Evolutionary conservation across 805 yeast genomes (phyloP).

Genomic region (Barnettozyma vustinii): DNA sequence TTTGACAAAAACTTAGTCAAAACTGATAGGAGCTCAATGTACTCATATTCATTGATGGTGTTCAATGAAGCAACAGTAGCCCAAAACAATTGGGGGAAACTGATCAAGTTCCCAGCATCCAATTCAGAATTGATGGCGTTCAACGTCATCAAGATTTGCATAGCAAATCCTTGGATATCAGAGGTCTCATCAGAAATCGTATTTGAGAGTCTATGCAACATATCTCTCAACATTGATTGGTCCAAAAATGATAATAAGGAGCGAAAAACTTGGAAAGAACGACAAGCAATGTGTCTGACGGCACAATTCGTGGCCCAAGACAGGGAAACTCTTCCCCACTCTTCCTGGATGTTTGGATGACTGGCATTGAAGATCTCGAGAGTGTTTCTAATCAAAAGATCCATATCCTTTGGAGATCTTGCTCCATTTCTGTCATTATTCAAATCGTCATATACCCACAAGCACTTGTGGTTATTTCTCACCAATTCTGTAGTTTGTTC

Average conservation of each 20-base stretch:
- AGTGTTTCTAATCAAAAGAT: slow-evolving; percentile 57
- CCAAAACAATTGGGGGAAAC: slow-evolving; percentile 95
- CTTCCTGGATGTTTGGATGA: slow-evolving; percentile 53
- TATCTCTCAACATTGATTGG: slow-evolving; percentile 83
- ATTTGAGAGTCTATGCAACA: slow-evolving; percentile 88
- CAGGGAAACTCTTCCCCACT: slow-evolving; percentile 81
- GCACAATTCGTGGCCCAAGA: slow-evolving; percentile 98
- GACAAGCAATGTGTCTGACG: slow-evolving; percentile 92
- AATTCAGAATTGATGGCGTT: slow-evolving; percentile 88
- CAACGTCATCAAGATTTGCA: slow-evolving; percentile 94
- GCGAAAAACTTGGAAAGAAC: slow-evolving; percentile 91
- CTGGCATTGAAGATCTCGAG: slow-evolving; percentile 48
- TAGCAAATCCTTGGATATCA: slow-evolving; percentile 93
- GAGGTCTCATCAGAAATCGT: slow-evolving; percentile 85
- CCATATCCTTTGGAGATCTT: slow-evolving; percentile 84
- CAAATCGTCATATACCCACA: slow-evolving; percentile 88
- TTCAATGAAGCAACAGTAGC: slow-evolving; percentile 85
- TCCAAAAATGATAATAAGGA: slow-evolving; percentile 78
- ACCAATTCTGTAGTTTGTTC: slow-evolving; percentile 53
- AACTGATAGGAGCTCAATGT: slow-evolving; percentile 79
- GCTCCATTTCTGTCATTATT: slow-evolving; percentile 73
- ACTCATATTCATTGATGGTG: slow-evolving; percentile 90
- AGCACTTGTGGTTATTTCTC: slow-evolving; percentile 39
- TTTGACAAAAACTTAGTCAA: slow-evolving; percentile 79
- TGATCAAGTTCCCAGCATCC: slow-evolving; percentile 69